phyloP scores from a whole-genome alignment of 169 alveolate species.

The Plasmodium knowlesi region DNA sequence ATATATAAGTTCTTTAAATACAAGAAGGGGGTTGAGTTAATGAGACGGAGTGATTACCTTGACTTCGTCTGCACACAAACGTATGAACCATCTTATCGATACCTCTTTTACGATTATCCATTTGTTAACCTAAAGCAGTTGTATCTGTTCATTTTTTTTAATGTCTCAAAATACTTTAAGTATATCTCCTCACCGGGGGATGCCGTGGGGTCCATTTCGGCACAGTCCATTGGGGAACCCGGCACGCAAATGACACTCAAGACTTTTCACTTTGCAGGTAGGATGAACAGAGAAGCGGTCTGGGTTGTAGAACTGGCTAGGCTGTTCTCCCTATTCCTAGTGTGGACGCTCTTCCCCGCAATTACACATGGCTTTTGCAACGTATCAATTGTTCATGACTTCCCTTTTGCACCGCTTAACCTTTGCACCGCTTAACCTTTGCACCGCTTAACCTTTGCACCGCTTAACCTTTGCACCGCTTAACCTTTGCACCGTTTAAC shows the following conservation, averaged over 20 bases:
- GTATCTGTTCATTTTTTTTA: conserved; percentile 86
- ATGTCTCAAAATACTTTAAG: conserved; percentile 93
- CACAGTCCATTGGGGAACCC: conserved; percentile 99
- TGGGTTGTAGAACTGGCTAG: not conserved
- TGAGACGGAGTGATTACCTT: conserved; percentile 19
- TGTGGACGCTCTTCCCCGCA: not conserved
- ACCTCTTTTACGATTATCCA: conserved; percentile 45
- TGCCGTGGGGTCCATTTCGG: conserved; percentile 99
- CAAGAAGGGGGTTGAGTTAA: conserved; percentile 30
- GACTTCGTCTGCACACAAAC: not conserved
- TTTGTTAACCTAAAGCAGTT: conserved; percentile 87
- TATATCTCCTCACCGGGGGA: conserved; percentile 98
- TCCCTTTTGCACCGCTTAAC: no score
- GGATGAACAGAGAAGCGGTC: not conserved
- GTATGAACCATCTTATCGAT: conserved; percentile 30
- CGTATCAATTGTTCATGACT: not conserved
- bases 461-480: no score
- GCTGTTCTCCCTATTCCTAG: not conserved
- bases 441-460: no score
- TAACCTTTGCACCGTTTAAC: not conserved
- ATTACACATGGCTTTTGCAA: not conserved
- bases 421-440: no score
- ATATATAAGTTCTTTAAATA: conserved; percentile 26
- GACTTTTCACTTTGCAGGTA: conserved; percentile 98
- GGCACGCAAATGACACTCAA: conserved; percentile 99